Percentiles rank a stretch among this genome's conserved stretches.
Conservation (phyloP, 495 filamentous ascomycete species). For the Penicillium waksmanii region DNA sequence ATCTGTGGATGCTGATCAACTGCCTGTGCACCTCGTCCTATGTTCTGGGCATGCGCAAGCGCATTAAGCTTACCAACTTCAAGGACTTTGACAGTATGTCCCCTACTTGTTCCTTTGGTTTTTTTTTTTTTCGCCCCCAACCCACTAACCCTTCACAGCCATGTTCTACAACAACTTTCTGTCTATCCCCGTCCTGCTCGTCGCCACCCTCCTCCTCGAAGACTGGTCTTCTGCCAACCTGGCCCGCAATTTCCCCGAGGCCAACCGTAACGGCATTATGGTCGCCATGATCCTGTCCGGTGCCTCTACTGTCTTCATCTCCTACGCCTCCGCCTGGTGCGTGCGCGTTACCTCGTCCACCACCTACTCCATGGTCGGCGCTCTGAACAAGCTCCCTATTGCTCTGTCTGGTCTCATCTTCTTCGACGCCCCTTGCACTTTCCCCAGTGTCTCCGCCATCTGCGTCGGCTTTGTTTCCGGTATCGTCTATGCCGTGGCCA, state of each 20-base stretch:
- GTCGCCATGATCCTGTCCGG: conserved; percentile 94
- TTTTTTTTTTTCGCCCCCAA: conserved; percentile 1
- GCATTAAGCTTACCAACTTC: conserved; percentile 99
- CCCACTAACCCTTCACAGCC: conserved; percentile 52
- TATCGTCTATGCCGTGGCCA: conserved; percentile 89
- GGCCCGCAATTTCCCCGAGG: conserved; percentile 81
- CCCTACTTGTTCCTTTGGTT: neutral
- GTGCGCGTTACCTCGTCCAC: conserved; percentile 95
- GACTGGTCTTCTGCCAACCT: conserved; percentile 92
- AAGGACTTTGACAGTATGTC: conserved; percentile 98
- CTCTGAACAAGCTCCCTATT: conserved; percentile 96
- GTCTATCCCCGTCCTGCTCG: conserved; percentile 88
- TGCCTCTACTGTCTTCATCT: conserved; percentile 94
- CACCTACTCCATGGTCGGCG: conserved; percentile 97
- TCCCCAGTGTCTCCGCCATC: conserved; percentile 89
- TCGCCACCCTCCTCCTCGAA: conserved; percentile 81
- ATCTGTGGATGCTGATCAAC: conserved; percentile 98
- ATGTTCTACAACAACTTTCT: conserved; percentile 99
- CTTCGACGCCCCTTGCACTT: conserved; percentile 93
- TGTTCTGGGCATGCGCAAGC: conserved; percentile 92
- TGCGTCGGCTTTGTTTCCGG: conserved; percentile 87
- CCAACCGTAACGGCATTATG: conserved; percentile 72
- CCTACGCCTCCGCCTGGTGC: conserved; percentile 98
- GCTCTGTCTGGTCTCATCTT: conserved; percentile 89
- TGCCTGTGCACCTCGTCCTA: conserved; percentile 94